These are phyloP conservation scores for Carex kokanica DNA, from an alignment of 176 grass and related monocot species.

Conservation along the genomic window DNA sequence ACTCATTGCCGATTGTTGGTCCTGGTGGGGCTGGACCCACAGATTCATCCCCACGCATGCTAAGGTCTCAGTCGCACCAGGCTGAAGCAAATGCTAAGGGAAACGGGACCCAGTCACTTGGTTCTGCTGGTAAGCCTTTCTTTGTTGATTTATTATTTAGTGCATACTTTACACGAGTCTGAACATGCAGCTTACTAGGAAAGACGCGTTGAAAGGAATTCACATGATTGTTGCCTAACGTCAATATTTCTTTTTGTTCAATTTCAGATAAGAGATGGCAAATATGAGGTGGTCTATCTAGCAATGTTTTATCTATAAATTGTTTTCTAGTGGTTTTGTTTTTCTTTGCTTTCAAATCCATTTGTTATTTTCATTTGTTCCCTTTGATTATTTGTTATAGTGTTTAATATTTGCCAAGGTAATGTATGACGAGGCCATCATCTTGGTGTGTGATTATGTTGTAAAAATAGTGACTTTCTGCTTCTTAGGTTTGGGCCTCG, in stretches of 20 bases:
- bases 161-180: slow-evolving; percentile 2
- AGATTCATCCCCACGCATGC: slow-evolving; percentile 82
- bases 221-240: not conserved
- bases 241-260: slow-evolving; percentile 11
- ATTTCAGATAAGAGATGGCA: slow-evolving; percentile 83
- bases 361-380: slow-evolving; percentile 25
- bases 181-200: not conserved
- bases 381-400: slow-evolving; percentile 27
- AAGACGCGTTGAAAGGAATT: not conserved
- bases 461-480: slow-evolving; percentile 22
- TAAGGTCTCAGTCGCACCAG: slow-evolving; percentile 64
- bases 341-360: slow-evolving; percentile 9
- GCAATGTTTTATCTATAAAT: slow-evolving; percentile 11
- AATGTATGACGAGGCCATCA: slow-evolving; percentile 10
- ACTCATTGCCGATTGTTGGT: slow-evolving; percentile 69
- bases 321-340: slow-evolving; percentile 2
- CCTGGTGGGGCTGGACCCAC: slow-evolving; percentile 44
- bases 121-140: slow-evolving; percentile 52
- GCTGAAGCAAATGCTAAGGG: slow-evolving; percentile 59
- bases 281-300: slow-evolving; percentile 43
- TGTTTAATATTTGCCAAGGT: slow-evolving; percentile 5
- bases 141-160: not conserved
- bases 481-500: slow-evolving; percentile 24
- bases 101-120: slow-evolving; percentile 46
- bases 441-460: slow-evolving; percentile 31